A percentile compares a stretch with the other conserved stretches of the same genome.
Evolutionary conservation across 202 grass and related monocot genomes (phyloP).

Genomic region (Hordeum pubiflorum): DNA sequence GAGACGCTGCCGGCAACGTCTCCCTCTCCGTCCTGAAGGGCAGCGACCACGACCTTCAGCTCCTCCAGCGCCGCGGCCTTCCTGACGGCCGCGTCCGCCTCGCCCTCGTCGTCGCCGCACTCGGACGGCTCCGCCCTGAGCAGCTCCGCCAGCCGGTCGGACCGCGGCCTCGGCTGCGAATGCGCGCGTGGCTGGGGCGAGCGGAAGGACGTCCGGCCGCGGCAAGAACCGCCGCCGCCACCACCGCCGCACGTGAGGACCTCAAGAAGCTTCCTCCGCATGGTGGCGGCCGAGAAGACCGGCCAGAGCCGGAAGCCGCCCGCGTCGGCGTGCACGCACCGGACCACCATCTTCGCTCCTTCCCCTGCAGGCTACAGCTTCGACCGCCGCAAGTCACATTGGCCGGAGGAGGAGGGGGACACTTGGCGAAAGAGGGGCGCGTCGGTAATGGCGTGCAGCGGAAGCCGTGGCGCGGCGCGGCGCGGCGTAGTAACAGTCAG

Average conservation of each 20-base stretch:
- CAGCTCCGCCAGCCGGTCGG: constrained; percentile 57
- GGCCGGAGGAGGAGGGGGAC: neutral
- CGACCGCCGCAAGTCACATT: constrained; percentile 34
- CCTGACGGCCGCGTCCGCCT: neutral
- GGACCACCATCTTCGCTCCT: constrained; percentile 10
- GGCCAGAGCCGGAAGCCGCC: constrained; percentile 42
- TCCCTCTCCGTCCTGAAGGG: neutral
- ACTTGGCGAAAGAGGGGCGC: constrained; percentile 14
- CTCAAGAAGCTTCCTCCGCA: constrained; percentile 61
- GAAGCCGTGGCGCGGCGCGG: constrained; percentile 33
- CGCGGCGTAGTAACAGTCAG: neutral
- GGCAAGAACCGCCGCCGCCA: neutral
- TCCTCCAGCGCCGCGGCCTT: constrained; percentile 46
- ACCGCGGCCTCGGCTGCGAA: constrained; percentile 27
- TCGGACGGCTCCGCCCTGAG: constrained; percentile 56
- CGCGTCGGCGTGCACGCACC: constrained; percentile 28
- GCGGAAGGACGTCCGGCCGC: constrained; percentile 24
- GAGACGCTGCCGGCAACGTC: neutral
- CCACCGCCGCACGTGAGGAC: constrained; percentile 43
- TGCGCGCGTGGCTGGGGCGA: constrained; percentile 31
- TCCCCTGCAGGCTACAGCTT: neutral
- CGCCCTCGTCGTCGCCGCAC: constrained; percentile 31
- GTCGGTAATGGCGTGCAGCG: constrained; percentile 11
- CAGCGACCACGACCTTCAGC: constrained; percentile 24
- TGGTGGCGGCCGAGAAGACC: constrained; percentile 37